phyloP scores from a whole-genome alignment of 345 rosid genomes.

The Brassica incana region DNA sequence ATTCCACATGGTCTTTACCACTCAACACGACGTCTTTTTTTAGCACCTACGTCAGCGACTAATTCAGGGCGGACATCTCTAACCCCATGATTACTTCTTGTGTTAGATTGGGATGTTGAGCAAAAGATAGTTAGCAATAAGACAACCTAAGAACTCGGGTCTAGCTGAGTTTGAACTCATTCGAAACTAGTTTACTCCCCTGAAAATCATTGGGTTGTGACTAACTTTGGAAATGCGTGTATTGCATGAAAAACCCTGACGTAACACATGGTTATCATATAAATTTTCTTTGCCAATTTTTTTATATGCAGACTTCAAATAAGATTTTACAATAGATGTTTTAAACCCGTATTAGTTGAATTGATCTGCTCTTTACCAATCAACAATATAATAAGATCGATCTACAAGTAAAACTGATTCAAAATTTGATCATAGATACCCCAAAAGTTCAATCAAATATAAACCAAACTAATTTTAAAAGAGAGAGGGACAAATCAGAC shows the following conservation, averaged over 20 bases:
- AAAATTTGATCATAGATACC: not conserved
- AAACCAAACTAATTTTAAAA: not conserved
- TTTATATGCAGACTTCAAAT: not conserved
- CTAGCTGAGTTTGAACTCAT: constrained; percentile 17
- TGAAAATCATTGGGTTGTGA: not conserved
- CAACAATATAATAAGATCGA: not conserved
- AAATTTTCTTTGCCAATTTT: not conserved
- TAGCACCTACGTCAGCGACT: too few species aligned
- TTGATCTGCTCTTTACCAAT: not conserved
- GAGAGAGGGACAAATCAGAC: not conserved
- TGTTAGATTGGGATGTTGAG: constrained; percentile 27
- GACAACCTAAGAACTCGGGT: constrained; percentile 28
- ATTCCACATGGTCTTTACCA: too few species aligned
- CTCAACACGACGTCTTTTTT: too few species aligned
- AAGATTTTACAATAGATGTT: not conserved
- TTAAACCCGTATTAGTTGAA: not conserved
- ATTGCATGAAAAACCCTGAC: not conserved
- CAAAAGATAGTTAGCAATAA: constrained; percentile 4
- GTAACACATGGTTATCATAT: not conserved
- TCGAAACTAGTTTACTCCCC: constrained; percentile 8
- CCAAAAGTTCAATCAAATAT: not conserved
- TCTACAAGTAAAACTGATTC: not conserved
- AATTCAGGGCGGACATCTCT: not conserved
- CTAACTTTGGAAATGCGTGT: constrained; percentile 5
- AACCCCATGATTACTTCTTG: constrained; percentile 32